Base-by-base conservation (phyloP, 148 eudicot species). In the Cornus controversa region DNA sequence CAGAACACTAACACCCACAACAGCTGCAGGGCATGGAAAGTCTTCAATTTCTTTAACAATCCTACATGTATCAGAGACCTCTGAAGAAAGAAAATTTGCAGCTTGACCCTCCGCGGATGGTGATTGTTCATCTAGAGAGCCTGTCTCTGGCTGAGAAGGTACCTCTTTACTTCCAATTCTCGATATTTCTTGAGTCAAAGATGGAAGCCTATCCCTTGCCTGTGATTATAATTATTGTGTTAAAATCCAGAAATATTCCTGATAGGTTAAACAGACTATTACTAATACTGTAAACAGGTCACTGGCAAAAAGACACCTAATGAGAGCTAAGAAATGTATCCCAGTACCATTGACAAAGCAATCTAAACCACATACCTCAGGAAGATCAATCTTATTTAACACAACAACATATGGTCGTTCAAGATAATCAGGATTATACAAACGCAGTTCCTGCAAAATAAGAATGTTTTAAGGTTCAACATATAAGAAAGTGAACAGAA, bases 351-450 rank as follows among this genome's bases (percentile, higher is more conserved):
- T 34, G 50, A 15, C 10, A 24, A 23, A 45, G 16, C 22, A 68
- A 40, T 28, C 0, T 15, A 9, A 74, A 25, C 42, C 42, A 66
- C 83, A 72, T 84, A 94, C 99, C 99, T 90, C 82, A 72, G 94
- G 97, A 80, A 91, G 85, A 86, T 96, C 99, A 50, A 91, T 92
- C 80, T 96, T 96, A 77, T 96, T 96, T 57, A 96, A 90, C 71
- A 92, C 99, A n/a, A 96, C 99, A 70, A 96, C 79, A 76, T 84
- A 89, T 65, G 97, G 99, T 40, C 99, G 79, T 78, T 96, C 99
- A 63, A 96, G 94, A 79, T 96, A 96, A 67, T 90, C 93, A 67
- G 98, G 99, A 90, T 96, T 96, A 85, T 96, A 96, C 98, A 96
- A 90, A 75, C 98, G 90, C 82, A 93, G 78, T 83, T 93, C 97